Evolutionary conservation across 2,329 filamentous ascomycete species (phyloP), one percentile per base, ranked within the genome.

Genomic region (Endothia cerciana): DNA sequence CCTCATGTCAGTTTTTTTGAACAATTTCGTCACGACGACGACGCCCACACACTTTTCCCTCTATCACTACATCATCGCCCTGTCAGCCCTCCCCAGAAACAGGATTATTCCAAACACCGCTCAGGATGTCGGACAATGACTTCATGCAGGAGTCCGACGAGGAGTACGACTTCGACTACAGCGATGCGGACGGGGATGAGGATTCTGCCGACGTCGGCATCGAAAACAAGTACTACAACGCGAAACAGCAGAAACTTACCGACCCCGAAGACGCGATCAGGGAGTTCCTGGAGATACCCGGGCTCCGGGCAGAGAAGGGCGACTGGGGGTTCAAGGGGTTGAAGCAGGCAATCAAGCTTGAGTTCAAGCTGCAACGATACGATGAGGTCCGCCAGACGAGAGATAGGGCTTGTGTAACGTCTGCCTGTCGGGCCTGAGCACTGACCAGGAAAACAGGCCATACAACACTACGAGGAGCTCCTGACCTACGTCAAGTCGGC

Each of bases 141-240:
- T 96, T 96, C 77, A 96, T 96, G 92, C 91, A 95, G 80, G 92
- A 93, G 77, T 95, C 92, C 4, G 92, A 92, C 68, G 89, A 93
- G 76, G 91, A 94, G 81, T 97, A 97, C 76, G 95, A 98, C 80
- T 98, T 98, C 77, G 94, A 98, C 75, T 98, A 97, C 79, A 94
- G 97, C 76, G 95, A 93, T 72, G 80, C 89, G 66, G 93, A 93
- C 70, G 61, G 53, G 3, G 93, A 95, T 59, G 92, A 96, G 53
- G 90, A 97, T 65, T 88, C 87, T 40, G 93, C 90, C 65, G 93
- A 97, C 76, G 91, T 97, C 73, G 93, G 94, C 71, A 96, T 98
- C 77, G 95, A 99, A 78, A 99, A 99, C 83, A 97, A 97, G 81
- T 99, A 99, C 83, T 99, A 98, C 85, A 98, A 97, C 79, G 95